These are phyloP conservation scores for Neurospora sp. DNA, from an alignment of 2,329 filamentous ascomycete species.

Conservation along the genomic window DNA sequence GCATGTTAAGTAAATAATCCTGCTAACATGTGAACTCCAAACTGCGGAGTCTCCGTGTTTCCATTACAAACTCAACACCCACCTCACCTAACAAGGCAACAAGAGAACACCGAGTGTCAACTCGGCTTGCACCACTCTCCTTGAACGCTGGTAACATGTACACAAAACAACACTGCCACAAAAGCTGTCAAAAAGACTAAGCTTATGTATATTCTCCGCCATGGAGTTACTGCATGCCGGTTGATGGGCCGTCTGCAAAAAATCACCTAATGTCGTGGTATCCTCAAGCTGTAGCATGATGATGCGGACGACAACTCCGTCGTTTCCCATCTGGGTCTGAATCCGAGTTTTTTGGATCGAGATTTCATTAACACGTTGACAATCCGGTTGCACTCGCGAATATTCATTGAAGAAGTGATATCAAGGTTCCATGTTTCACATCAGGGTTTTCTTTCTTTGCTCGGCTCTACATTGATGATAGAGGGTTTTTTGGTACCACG, in stretches of 20 bases:
- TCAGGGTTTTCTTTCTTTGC: neutral
- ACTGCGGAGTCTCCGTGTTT: neutral
- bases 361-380: neutral
- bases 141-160: neutral
- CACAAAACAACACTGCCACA: neutral
- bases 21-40: neutral
- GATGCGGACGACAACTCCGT: neutral
- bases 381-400: neutral
- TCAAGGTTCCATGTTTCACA: neutral
- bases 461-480: neutral
- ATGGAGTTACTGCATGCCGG: neutral
- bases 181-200: neutral
- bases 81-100: neutral
- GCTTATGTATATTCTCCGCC: neutral
- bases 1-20: neutral
- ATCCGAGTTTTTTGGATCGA: neutral
- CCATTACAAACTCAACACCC: neutral
- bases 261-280: neutral
- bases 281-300: neutral
- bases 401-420: neutral
- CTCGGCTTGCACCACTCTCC: neutral
- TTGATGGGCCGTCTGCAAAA: neutral
- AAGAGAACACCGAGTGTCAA: neutral
- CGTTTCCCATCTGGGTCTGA: neutral
- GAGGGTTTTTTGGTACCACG: neutral